These are phyloP conservation scores for Quercus berberidifolia DNA, from an alignment of 306 rosid species.

Conservation along the genomic window DNA sequence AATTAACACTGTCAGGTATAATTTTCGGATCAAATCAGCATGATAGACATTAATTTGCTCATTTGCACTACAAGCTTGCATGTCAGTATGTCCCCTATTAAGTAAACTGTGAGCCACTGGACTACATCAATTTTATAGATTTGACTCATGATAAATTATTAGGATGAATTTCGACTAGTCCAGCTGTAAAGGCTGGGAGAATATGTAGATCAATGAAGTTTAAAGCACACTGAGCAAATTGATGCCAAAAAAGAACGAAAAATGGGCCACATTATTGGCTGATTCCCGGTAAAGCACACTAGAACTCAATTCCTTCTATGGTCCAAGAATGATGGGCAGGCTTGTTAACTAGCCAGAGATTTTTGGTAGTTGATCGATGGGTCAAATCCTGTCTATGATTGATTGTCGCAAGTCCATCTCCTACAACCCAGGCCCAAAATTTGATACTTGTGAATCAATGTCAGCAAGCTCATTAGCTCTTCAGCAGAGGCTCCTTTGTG, in stretches of 20 bases:
- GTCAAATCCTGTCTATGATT: neutral
- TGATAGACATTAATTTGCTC: no score
- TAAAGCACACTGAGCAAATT: no score
- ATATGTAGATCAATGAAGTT: no score
- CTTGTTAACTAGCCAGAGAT: no score
- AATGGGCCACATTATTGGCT: no score
- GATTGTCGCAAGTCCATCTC: neutral
- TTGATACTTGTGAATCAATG: neutral
- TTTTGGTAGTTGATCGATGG: no score
- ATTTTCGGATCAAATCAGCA: no score
- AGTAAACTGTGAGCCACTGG: neutral
- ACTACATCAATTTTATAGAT: neutral
- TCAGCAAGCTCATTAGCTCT: neutral
- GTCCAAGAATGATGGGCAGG: neutral
- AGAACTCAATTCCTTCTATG: neutral
- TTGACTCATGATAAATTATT: neutral
- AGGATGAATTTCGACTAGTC: neutral
- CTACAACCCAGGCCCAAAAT: neutral
- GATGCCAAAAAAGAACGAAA: no score
- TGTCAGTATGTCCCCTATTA: neutral
- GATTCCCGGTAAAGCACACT: no score
- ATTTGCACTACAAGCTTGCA: no score
- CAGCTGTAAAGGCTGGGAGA: neutral
- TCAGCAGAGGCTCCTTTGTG: conserved; percentile 15
- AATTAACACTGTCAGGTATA: no score